phyloP scores from a whole-genome alignment of 441 rosid species.

The Aleurites moluccanus region DNA sequence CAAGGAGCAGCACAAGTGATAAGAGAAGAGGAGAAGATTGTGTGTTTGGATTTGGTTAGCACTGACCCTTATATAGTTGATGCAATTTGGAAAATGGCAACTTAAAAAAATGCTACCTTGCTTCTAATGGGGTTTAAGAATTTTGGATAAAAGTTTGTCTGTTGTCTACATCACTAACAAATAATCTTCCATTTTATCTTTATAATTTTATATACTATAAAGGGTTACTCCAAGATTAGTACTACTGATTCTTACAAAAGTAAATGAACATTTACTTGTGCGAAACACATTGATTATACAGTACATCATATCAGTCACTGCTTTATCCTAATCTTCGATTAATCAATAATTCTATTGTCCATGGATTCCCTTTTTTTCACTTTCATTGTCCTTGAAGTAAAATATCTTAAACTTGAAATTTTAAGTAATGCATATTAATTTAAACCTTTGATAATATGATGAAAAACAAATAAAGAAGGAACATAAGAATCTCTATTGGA shows the following conservation, averaged over 20 bases:
- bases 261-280: background rate
- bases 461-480: background rate
- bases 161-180: background rate
- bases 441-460: background rate
- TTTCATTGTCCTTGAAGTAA: background rate
- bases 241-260: background rate
- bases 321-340: background rate
- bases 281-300: slow-evolving; percentile 12
- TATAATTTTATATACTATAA: background rate
- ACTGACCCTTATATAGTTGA: slow-evolving; percentile 28
- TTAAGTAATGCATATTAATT: background rate
- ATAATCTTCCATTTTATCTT: slow-evolving; percentile 8
- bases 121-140: slow-evolving; percentile 42
- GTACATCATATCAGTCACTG: background rate
- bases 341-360: background rate
- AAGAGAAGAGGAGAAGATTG: background rate
- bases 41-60: slow-evolving; percentile 21
- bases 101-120: slow-evolving; percentile 42
- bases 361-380: background rate
- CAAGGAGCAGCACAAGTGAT: background rate
- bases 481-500: background rate
- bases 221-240: slow-evolving; percentile 21
- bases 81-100: slow-evolving; percentile 28
- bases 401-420: background rate
- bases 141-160: slow-evolving; percentile 18